Evolutionary conservation across 2,329 filamentous ascomycete species (phyloP).

Genomic region (Xylariaceae sp.): DNA sequence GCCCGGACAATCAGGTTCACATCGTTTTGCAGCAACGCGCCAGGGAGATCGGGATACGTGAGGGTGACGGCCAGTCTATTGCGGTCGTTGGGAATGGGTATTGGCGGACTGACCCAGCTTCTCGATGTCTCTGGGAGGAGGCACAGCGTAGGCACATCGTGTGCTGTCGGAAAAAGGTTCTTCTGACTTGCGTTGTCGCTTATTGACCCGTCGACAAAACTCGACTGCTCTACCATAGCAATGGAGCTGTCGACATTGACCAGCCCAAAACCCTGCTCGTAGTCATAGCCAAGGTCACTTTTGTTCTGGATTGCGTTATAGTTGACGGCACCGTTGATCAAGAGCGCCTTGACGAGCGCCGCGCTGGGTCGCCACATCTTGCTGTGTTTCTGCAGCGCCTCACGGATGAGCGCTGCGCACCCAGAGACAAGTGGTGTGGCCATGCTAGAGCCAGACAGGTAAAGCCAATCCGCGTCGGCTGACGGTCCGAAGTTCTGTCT

Average conservation of each 20-base stretch:
- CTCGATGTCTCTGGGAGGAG: background rate
- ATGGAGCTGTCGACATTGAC: slow-evolving; percentile 1
- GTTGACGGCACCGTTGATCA: slow-evolving; percentile 1
- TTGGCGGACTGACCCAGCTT: background rate
- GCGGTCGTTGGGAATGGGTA: background rate
- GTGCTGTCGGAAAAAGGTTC: background rate
- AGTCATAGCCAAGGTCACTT: background rate
- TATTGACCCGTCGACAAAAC: background rate
- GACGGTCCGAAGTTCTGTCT: slow-evolving; percentile 1
- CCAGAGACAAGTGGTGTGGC: slow-evolving; percentile 1
- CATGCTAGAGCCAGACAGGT: slow-evolving; percentile 2
- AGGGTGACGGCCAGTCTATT: background rate
- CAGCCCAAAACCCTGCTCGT: background rate
- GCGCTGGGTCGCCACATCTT: background rate
- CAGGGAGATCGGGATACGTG: slow-evolving; percentile 1
- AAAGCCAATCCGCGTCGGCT: background rate
- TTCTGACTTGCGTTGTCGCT: background rate
- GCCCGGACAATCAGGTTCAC: background rate
- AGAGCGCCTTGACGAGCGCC: background rate
- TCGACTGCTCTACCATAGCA: background rate
- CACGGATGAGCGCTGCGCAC: background rate
- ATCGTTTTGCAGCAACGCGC: background rate
- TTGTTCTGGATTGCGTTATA: background rate
- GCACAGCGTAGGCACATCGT: background rate
- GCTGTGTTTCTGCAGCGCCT: background rate